Percentiles rank a stretch among this genome's conserved stretches.
phyloP scores from a whole-genome alignment of 108 stramenopile species.

The Skeletonema menzelii region DNA sequence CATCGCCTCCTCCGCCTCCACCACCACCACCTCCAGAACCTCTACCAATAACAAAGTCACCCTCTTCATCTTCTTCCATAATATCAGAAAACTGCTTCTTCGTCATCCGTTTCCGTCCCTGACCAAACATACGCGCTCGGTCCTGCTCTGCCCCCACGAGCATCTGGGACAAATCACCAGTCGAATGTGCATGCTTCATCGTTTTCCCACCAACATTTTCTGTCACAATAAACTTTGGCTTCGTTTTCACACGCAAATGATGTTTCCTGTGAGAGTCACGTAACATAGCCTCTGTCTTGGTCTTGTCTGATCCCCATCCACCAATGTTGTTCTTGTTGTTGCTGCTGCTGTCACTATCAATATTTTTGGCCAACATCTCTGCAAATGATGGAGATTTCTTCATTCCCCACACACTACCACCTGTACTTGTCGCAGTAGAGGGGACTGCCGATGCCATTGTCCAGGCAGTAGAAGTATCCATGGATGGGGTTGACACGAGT shows the following conservation, averaged over 20 bases:
- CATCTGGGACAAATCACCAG: constrained; percentile 40
- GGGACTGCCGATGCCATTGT: constrained; percentile 24
- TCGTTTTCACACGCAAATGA: constrained; percentile 35
- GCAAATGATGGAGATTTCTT: constrained; percentile 34
- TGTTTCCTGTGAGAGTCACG: constrained; percentile 38
- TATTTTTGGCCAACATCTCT: constrained; percentile 30
- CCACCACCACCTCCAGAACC: constrained; percentile 15
- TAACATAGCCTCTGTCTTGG: constrained; percentile 33
- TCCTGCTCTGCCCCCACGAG: constrained; percentile 9
- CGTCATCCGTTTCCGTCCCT: constrained; percentile 12
- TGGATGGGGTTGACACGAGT: constrained; percentile 21
- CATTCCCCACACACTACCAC: constrained; percentile 20
- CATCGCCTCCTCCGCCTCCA: constrained; percentile 21
- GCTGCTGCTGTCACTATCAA: not conserved
- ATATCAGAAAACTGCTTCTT: constrained; percentile 31
- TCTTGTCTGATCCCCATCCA: constrained; percentile 17
- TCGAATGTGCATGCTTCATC: constrained; percentile 43
- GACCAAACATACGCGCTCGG: constrained; percentile 16
- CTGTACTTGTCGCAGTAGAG: not conserved
- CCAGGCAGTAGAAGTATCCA: constrained; percentile 35
- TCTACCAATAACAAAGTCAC: constrained; percentile 37
- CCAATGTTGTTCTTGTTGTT: not conserved
- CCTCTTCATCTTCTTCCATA: constrained; percentile 47
- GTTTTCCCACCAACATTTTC: constrained; percentile 14
- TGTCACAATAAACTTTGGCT: constrained; percentile 43